Conservation (phyloP, 106 monocot species). For the Chionographis japonica region DNA sequence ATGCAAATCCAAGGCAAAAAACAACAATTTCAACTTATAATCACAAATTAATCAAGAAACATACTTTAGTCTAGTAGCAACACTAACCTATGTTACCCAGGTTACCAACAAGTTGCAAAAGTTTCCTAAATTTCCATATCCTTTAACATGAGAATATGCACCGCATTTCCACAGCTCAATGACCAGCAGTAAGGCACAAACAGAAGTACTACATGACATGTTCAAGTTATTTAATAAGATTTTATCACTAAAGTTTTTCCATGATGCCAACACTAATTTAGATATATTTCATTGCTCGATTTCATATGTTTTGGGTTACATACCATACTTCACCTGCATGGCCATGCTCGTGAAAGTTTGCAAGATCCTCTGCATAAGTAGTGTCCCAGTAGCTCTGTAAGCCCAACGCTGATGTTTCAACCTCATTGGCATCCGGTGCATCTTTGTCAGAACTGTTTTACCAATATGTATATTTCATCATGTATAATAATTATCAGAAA, state of each 20-base stretch:
- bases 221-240: too few relatives aligned
- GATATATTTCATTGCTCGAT: neutral
- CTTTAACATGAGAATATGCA: too few relatives aligned
- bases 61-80: too few relatives aligned
- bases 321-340: constrained; percentile 80
- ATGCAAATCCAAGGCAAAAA: too few relatives aligned
- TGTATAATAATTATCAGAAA: neutral
- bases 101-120: too few relatives aligned
- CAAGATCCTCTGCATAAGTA: constrained; percentile 73
- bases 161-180: too few relatives aligned
- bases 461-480: constrained; percentile 1
- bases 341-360: constrained; percentile 72
- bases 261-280: neutral
- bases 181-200: too few relatives aligned
- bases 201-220: too few relatives aligned
- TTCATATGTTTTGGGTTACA: constrained; percentile 4
- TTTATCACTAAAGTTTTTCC: neutral
- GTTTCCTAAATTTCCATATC: too few relatives aligned
- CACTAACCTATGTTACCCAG: too few relatives aligned
- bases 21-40: too few relatives aligned
- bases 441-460: constrained; percentile 82
- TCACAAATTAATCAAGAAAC: too few relatives aligned
- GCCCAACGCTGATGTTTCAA: constrained; percentile 74
- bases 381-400: constrained; percentile 70
- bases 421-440: constrained; percentile 70